Evolutionary conservation across 2,329 filamentous ascomycete species (phyloP).

Genomic region (Xylaria sp.): DNA sequence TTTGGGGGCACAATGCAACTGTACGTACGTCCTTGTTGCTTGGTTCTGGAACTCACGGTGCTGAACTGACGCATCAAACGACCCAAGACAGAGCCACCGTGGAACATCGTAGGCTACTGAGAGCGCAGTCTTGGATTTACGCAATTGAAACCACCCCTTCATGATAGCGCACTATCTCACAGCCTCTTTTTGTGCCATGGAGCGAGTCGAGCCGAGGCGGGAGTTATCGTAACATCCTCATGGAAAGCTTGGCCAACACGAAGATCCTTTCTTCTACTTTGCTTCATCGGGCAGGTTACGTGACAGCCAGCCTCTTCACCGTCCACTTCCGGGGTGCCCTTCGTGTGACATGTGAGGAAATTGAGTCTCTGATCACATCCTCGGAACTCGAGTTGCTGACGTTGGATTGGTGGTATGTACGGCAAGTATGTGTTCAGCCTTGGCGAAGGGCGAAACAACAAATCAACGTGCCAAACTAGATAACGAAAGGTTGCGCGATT

Average conservation of each 20-base stretch:
- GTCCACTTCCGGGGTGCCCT: background rate
- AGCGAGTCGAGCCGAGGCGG: background rate
- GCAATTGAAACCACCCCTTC: background rate
- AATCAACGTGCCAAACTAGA: conserved; percentile 9
- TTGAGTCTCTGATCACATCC: conserved; percentile 1
- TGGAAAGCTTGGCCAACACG: background rate
- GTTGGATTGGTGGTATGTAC: conserved; percentile 7
- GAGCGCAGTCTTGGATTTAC: background rate
- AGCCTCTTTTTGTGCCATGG: background rate
- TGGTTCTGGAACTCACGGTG: background rate
- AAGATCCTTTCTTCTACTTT: background rate
- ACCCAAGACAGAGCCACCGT: background rate
- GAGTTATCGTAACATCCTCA: conserved; percentile 1
- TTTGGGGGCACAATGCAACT: background rate
- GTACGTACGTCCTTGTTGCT: background rate
- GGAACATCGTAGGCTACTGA: background rate
- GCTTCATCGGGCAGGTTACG: conserved; percentile 25
- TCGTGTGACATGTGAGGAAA: background rate
- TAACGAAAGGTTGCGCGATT: conserved; percentile 8
- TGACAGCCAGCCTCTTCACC: background rate
- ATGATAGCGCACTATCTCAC: background rate
- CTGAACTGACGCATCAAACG: background rate
- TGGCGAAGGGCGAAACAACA: conserved; percentile 7
- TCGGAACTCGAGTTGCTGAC: conserved; percentile 6
- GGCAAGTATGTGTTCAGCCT: conserved; percentile 3